These are phyloP conservation scores for Globisporangium rhizosaccharum DNA, from an alignment of 352 stramenopile species.

Conservation along the genomic window DNA sequence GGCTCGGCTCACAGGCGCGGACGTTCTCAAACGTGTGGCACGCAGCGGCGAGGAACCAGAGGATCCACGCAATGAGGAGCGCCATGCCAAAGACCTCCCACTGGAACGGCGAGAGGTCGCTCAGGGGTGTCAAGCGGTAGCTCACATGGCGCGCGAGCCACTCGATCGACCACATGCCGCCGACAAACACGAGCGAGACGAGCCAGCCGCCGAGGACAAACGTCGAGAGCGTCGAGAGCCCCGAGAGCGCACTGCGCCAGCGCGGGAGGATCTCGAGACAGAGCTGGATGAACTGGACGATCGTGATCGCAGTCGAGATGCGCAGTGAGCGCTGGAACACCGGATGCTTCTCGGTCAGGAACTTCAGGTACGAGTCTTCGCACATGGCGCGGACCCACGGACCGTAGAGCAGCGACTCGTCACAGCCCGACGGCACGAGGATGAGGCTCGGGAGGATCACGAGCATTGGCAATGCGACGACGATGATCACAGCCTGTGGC, in stretches of 20 bases:
- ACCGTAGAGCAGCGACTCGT: slow-evolving; percentile 20
- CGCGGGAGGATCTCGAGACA: slow-evolving; percentile 73
- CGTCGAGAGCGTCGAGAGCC: slow-evolving; percentile 41
- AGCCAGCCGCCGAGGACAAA: slow-evolving; percentile 59
- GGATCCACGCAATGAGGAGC: slow-evolving; percentile 72
- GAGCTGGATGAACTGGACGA: slow-evolving; percentile 84
- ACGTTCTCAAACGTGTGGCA: slow-evolving; percentile 56
- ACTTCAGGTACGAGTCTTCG: slow-evolving; percentile 81
- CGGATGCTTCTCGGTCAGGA: slow-evolving; percentile 73
- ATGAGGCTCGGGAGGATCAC: slow-evolving; percentile 73
- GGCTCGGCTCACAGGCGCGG: slow-evolving; percentile 47
- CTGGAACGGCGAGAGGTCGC: slow-evolving; percentile 49
- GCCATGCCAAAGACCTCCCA: slow-evolving; percentile 82
- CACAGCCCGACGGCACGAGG: slow-evolving; percentile 58
- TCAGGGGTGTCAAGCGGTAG: slow-evolving; percentile 66
- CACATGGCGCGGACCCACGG: slow-evolving; percentile 54
- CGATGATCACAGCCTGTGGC: slow-evolving; percentile 75
- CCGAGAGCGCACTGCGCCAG: slow-evolving; percentile 58
- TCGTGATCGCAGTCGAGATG: slow-evolving; percentile 74
- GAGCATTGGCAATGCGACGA: slow-evolving; percentile 67
- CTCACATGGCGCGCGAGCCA: slow-evolving; percentile 71
- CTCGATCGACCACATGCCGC: slow-evolving; percentile 65
- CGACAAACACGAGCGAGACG: slow-evolving; percentile 53
- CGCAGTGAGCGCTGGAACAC: slow-evolving; percentile 81
- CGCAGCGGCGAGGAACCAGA: slow-evolving; percentile 77